Conservation (phyloP, 768 basidiomycete genomes). For the Boletus rubescentipes region DNA sequence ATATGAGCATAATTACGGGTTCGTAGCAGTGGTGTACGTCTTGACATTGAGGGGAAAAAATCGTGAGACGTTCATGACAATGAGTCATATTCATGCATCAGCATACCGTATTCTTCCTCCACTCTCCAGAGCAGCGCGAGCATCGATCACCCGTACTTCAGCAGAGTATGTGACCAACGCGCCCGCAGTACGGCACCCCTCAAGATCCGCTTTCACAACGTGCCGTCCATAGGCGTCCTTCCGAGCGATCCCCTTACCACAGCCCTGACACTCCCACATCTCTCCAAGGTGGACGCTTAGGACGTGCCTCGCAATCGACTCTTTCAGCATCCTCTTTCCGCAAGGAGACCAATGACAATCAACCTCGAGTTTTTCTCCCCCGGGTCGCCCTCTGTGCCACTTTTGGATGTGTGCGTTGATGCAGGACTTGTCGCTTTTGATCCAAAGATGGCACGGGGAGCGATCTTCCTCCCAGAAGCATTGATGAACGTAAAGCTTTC, state of each 20-base stretch:
- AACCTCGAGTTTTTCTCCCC: constrained; percentile 5
- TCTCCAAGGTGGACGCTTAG: constrained; percentile 15
- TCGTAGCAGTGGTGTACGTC: not conserved
- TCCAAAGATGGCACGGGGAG: constrained; percentile 15
- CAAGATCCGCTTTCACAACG: not conserved
- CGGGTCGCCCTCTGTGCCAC: constrained; percentile 12
- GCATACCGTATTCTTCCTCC: constrained; percentile 2
- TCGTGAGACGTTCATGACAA: too few relatives aligned
- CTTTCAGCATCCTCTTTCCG: constrained; percentile 16
- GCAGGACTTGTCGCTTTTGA: constrained; percentile 15
- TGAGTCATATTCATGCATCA: not conserved
- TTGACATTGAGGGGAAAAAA: too few relatives aligned
- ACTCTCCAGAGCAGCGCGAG: constrained; percentile 4
- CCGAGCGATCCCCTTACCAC: constrained; percentile 9
- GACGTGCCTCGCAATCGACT: constrained; percentile 19
- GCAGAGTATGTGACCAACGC: constrained; percentile 10
- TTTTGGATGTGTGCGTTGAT: constrained; percentile 16
- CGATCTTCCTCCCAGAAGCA: constrained; percentile 14
- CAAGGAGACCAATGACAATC: constrained; percentile 12
- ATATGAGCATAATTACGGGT: too few relatives aligned
- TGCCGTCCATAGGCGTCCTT: constrained; percentile 10
- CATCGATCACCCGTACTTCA: constrained; percentile 1
- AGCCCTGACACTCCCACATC: constrained; percentile 15
- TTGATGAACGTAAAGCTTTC: constrained; percentile 3
- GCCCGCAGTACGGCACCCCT: constrained; percentile 6